Evolutionary conservation across 371 early-diverging fungal genomes (phyloP).

Genomic region (Mucor ambiguus): DNA sequence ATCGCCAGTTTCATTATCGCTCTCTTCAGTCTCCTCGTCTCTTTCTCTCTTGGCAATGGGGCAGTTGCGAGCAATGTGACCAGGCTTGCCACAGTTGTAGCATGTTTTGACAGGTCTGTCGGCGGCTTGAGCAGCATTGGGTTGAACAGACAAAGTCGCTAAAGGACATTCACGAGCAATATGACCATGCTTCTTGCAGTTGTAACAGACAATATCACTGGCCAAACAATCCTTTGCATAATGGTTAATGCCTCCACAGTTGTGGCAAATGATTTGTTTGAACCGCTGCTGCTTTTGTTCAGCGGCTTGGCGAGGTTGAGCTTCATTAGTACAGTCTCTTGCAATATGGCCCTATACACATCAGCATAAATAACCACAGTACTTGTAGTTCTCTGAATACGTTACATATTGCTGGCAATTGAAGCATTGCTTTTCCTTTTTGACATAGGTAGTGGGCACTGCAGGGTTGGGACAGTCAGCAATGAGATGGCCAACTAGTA

Average conservation of each 20-base stretch:
- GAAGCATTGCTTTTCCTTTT: constrained; percentile 42
- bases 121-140: constrained; percentile 3
- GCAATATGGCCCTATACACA: constrained; percentile 62
- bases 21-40: constrained; percentile 22
- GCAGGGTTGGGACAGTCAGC: constrained; percentile 54
- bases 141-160: background rate
- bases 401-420: constrained; percentile 62
- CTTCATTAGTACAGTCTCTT: constrained; percentile 50
- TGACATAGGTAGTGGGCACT: constrained; percentile 13
- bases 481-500: constrained; percentile 62
- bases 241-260: constrained; percentile 63
- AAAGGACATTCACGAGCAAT: constrained; percentile 55
- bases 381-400: background rate
- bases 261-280: constrained; percentile 54
- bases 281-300: background rate
- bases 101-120: constrained; percentile 42
- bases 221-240: constrained; percentile 69
- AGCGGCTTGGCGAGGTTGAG: constrained; percentile 22
- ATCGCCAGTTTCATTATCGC: constrained; percentile 9
- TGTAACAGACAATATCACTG: constrained; percentile 58
- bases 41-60: constrained; percentile 31
- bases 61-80: constrained; percentile 61
- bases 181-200: constrained; percentile 63
- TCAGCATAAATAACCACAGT: background rate
- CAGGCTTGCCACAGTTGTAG: constrained; percentile 58